These are phyloP conservation scores for Coniella lustricola DNA, from an alignment of 2,329 filamentous ascomycete species.

Conservation along the genomic window DNA sequence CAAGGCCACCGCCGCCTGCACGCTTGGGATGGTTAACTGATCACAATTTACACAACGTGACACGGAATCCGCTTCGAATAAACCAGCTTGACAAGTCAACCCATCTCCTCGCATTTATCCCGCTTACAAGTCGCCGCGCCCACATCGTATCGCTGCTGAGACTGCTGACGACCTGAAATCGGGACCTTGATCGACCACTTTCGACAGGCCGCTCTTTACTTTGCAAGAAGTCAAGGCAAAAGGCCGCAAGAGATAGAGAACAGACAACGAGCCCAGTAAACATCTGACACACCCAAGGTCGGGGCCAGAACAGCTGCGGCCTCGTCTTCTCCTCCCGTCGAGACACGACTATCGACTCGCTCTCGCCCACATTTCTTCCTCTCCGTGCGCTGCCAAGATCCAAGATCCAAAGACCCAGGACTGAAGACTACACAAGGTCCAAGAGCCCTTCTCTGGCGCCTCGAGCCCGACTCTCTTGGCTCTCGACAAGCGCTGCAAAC, in stretches of 20 bases:
- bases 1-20: background rate
- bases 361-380: background rate
- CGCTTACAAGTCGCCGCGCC: background rate
- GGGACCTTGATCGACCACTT: background rate
- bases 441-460: no score
- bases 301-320: constrained; percentile 7
- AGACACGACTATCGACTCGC: background rate
- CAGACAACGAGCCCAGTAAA: background rate
- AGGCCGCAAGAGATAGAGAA: no score
- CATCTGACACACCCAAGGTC: background rate
- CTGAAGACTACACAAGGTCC: no score
- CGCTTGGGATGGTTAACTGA: no score
- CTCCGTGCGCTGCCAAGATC: background rate
- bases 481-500: background rate
- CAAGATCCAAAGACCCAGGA: background rate
- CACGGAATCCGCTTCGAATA: no score
- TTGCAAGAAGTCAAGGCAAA: no score
- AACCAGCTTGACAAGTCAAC: no score
- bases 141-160: constrained; percentile 8
- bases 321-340: background rate
- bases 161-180: constrained; percentile 1
- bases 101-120: background rate
- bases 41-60: no score
- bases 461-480: background rate
- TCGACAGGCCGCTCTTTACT: no score